Evolutionary conservation across 2,329 filamentous ascomycete species (phyloP).

Genomic region (Dactylellina parvicollis): DNA sequence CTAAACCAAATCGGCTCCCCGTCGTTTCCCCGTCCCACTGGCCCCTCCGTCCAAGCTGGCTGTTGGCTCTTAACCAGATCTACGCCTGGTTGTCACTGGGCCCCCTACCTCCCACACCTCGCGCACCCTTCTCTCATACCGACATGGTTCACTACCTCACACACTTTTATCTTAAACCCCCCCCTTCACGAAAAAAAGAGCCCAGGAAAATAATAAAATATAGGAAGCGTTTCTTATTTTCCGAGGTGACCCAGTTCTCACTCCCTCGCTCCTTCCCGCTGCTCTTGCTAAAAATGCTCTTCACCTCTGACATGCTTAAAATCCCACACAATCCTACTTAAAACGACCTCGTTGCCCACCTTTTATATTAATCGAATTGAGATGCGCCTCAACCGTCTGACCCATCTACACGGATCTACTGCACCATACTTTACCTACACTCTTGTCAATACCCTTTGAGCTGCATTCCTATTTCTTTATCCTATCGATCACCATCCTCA

Average conservation of each 20-base stretch:
- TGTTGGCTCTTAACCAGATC: constrained; percentile 39
- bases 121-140: constrained; percentile 32
- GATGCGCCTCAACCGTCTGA: constrained; percentile 53
- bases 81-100: constrained; percentile 44
- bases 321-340: constrained; percentile 55
- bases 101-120: constrained; percentile 32
- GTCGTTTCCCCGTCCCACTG: constrained; percentile 25
- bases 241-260: constrained; percentile 53
- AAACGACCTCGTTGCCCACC: constrained; percentile 54
- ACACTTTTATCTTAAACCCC: constrained; percentile 44
- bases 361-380: constrained; percentile 55
- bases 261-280: constrained; percentile 54
- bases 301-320: constrained; percentile 54
- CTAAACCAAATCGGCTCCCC: constrained; percentile 49
- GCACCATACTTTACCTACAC: constrained; percentile 32
- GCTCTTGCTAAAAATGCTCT: constrained; percentile 52
- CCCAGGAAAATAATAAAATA: constrained; percentile 53
- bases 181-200: constrained; percentile 24
- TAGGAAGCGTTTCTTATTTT: constrained; percentile 54
- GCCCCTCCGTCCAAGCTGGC: constrained; percentile 24
- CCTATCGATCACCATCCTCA: constrained; percentile 16
- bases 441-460: constrained; percentile 19
- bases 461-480: constrained; percentile 14
- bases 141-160: constrained; percentile 51
- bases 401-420: constrained; percentile 51